These are phyloP conservation scores for Ambrosiella beaveri DNA, from an alignment of 2,329 filamentous ascomycete species.

Conservation along the genomic window DNA sequence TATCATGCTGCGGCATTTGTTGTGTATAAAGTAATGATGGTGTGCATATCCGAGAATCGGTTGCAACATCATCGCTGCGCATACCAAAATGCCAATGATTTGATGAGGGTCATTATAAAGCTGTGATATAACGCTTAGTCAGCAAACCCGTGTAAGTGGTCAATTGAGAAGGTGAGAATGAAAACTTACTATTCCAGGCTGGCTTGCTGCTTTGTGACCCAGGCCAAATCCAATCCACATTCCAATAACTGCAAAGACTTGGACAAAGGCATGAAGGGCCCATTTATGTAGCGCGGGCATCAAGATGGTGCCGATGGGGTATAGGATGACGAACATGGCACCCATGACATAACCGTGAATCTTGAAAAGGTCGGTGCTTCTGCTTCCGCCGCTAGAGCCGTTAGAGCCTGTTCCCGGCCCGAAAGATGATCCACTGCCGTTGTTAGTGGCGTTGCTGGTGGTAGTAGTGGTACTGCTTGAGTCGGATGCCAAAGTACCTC, in stretches of 20 bases:
- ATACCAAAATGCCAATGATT: constrained; percentile 36
- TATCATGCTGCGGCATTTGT: constrained; percentile 30
- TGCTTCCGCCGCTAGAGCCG: constrained; percentile 3
- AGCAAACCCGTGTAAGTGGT: neutral
- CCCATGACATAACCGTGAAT: constrained; percentile 45
- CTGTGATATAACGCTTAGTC: constrained; percentile 1
- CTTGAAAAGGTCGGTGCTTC: constrained; percentile 19
- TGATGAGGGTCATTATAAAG: constrained; percentile 37
- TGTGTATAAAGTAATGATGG: constrained; percentile 34
- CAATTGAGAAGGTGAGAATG: constrained; percentile 8
- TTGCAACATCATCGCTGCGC: constrained; percentile 37
- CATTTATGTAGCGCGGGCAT: constrained; percentile 43
- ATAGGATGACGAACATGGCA: constrained; percentile 38
- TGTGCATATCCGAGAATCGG: constrained; percentile 41
- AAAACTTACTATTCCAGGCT: constrained; percentile 26
- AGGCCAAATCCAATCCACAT: constrained; percentile 45
- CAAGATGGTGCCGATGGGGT: constrained; percentile 41
- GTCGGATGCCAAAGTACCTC: constrained; percentile 12
- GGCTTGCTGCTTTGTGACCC: constrained; percentile 31
- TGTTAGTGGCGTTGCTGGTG: constrained; percentile 11
- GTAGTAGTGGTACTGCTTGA: constrained; percentile 12
- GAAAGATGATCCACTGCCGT: constrained; percentile 5
- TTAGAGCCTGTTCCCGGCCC: constrained; percentile 13
- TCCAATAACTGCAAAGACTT: constrained; percentile 33
- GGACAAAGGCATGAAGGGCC: constrained; percentile 39